Base-by-base conservation (phyloP, 805 yeast species). In the Suhomyces xylopsoci region DNA sequence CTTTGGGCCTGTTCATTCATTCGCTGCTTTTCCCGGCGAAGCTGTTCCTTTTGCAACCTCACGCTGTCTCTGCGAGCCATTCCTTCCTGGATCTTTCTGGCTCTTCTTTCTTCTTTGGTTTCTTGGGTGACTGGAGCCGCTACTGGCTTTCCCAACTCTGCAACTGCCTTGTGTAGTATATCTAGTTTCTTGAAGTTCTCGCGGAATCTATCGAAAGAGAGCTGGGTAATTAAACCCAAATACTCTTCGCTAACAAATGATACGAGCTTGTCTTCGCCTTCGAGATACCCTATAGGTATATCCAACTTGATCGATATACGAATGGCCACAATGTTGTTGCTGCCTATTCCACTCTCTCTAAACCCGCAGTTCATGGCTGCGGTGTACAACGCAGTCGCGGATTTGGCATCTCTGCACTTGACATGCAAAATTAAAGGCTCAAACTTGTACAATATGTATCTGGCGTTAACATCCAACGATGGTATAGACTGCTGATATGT, bases 361-460 rank as follows among this genome's bases (percentile, higher is more conserved):
- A 87, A 90, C 2, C 97, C 97, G 69, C 94, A 86, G 2, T 80
- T 78, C 89, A 90, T 85, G 0, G 96, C 96, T 0, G 81, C 69
- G 36, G 84, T 81, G 57, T 84, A 88, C 9, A 90, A 66, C 40
- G 68, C 69, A n/a, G 78, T 74, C 0, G 97, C 96, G 5, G 77
- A 67, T 12, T 67, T 71, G 24, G 76, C 67, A 58, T 82, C 79
- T 45, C 93, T 76, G 62, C 96, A 88, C 62, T 88, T 86, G 5
- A 90, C 90, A 66, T 90, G 97, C 47, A 90, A 69, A 47, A 90
- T 90, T 65, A 90, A 77, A 3, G 97, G 96, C 69, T 90, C 97
- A 59, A 84, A 90, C 62, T 91, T 90, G 73, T 76, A 90, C 32
- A 90, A 73, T 7, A 90, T 79, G 55, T 78, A 84, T 49, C 96